Conservation (phyloP, 495 filamentous ascomycete genomes). For the Aspergillus funiculosus region DNA sequence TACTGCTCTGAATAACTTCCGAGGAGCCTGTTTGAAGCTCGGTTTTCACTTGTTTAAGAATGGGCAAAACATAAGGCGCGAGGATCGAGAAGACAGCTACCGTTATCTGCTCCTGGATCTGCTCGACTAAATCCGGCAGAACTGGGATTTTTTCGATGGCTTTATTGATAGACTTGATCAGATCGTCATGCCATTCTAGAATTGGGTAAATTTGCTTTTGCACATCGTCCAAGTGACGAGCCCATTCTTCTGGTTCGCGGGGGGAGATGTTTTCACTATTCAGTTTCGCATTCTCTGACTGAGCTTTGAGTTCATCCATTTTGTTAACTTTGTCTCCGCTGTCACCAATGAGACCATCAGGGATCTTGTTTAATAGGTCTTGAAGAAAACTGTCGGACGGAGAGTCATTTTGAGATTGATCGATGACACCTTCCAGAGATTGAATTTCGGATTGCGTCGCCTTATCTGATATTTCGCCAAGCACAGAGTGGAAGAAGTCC, state of each 20-base stretch:
- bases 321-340: slow-evolving; percentile 57
- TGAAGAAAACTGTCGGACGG: slow-evolving; percentile 61
- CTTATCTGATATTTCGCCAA: slow-evolving; percentile 85
- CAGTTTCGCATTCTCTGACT: slow-evolving; percentile 53
- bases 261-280: slow-evolving; percentile 56
- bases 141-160: slow-evolving; percentile 76
- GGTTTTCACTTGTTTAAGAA: slow-evolving; percentile 76
- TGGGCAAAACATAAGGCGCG: slow-evolving; percentile 77
- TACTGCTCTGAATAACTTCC: slow-evolving; percentile 76
- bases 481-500: slow-evolving; percentile 79
- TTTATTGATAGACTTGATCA: slow-evolving; percentile 70
- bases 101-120: slow-evolving; percentile 71
- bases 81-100: slow-evolving; percentile 81
- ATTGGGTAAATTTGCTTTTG: slow-evolving; percentile 74
- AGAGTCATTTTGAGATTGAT: slow-evolving; percentile 45
- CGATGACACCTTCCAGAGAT: slow-evolving; percentile 70
- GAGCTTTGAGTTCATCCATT: slow-evolving; percentile 58
- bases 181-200: slow-evolving; percentile 80
- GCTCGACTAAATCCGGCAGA: slow-evolving; percentile 69
- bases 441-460: slow-evolving; percentile 80
- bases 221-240: slow-evolving; percentile 57
- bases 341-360: slow-evolving; percentile 65
- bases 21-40: slow-evolving; percentile 79
- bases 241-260: slow-evolving; percentile 69
- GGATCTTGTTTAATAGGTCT: slow-evolving; percentile 70